Evolutionary conservation across 2,329 filamentous ascomycete genomes (phyloP), one percentile per base, ranked within the genome.

Genomic region (Nigrospora sphaerica): DNA sequence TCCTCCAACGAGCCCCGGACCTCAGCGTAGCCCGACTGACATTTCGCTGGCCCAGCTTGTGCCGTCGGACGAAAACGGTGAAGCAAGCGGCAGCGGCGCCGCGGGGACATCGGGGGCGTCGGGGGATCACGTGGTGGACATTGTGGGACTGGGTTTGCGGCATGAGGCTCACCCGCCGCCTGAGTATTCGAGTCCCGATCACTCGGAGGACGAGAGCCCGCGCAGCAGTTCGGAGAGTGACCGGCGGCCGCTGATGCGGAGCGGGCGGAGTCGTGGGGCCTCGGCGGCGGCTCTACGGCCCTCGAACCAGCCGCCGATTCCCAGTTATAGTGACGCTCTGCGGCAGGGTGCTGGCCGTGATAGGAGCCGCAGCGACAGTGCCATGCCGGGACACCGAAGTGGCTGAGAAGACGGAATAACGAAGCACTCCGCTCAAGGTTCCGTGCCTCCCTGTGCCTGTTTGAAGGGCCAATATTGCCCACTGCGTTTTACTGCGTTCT

Each of bases 31-130:
- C 59, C 91, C 93, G 10, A 97, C 93, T 12, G 93, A 97, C 64
- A 98, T 98, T 54, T 96, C 91, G 10, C 78, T 98, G 41, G 88
- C 91, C 28, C 89, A 92, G 58, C 77, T 96, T 45, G 83, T 88
- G 39, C 86, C 77, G 3, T 74, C 69, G 51, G 85, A 91, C 54
- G 78, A 82, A 46, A 79, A 74, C n/a, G 88, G 89, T 59, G 88
- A 90, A 47, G 76, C 80, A 19, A 86, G 85, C 56, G 73, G 61
- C 57, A 55, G 58, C 39, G 64, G 67, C 35, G 60, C 58, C 36
- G 60, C 59, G 34, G 19, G 19, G 19, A 23, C 19, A 7, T 23
- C 19, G 19, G 57, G 49, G 14, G 49, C 53, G 18, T 59, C 55
- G 53, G 68, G 61, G 50, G 59, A 71, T 47, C 61, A 69, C 41